phyloP scores from a whole-genome alignment of 495 filamentous ascomycete genomes.

The Clohesyomyces aquaticus region DNA sequence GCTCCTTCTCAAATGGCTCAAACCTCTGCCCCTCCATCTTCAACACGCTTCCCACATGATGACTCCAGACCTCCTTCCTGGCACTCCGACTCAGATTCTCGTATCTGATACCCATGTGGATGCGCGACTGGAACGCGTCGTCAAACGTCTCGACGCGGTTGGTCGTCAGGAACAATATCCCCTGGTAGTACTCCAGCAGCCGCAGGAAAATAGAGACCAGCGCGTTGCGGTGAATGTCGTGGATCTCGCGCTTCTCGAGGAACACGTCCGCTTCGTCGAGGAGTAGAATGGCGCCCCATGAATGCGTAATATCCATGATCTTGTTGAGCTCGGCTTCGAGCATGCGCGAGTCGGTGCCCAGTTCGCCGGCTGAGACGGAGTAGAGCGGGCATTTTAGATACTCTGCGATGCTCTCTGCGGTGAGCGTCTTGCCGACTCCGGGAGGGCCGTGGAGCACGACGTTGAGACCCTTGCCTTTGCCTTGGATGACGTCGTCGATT shows the following conservation, averaged over 20 bases:
- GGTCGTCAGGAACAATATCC: slow-evolving; percentile 79
- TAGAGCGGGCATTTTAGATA: slow-evolving; percentile 81
- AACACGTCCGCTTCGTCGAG: slow-evolving; percentile 56
- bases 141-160: slow-evolving; percentile 78
- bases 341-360: slow-evolving; percentile 77
- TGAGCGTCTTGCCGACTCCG: slow-evolving; percentile 72
- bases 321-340: slow-evolving; percentile 80
- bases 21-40: slow-evolving; percentile 61
- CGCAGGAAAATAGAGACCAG: slow-evolving; percentile 53
- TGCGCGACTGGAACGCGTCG: slow-evolving; percentile 67
- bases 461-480: slow-evolving; percentile 76
- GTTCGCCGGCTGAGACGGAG: slow-evolving; percentile 79
- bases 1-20: slow-evolving; percentile 67
- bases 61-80: slow-evolving; percentile 82
- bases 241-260: slow-evolving; percentile 50
- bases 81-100: slow-evolving; percentile 75
- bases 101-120: slow-evolving; percentile 79
- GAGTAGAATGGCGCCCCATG: slow-evolving; percentile 71
- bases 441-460: slow-evolving; percentile 80
- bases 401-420: slow-evolving; percentile 85
- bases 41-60: slow-evolving; percentile 74
- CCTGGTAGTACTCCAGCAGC: slow-evolving; percentile 72
- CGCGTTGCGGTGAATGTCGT: slow-evolving; percentile 53
- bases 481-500: slow-evolving; percentile 81
- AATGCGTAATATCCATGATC: slow-evolving; percentile 84